Conservation (phyloP, 1,284 basidiomycete species). For the Uromyces viciae-fabae region DNA sequence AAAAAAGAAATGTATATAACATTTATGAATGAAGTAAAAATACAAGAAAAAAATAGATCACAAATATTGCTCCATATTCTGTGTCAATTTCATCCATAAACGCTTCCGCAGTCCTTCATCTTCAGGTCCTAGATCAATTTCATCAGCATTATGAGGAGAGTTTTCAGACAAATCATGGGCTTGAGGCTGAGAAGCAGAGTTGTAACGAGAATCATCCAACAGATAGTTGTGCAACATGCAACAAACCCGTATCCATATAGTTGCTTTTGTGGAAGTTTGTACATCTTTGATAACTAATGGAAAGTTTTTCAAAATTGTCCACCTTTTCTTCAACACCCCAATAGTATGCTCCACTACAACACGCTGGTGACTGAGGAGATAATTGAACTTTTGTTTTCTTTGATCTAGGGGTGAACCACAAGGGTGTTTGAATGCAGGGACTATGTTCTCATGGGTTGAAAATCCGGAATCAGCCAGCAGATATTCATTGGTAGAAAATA, state of each 20-base stretch:
- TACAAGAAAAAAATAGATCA: no score
- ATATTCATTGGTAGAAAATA: not conserved
- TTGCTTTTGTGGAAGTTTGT: not conserved
- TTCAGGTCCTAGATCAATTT: no score
- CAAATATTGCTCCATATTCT: no score
- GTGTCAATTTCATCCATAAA: no score
- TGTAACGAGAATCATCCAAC: no score
- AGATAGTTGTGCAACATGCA: not conserved
- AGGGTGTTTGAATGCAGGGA: conserved; percentile 6
- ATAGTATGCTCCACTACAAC: conserved; percentile 15
- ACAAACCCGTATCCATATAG: not conserved
- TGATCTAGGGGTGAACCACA: not conserved
- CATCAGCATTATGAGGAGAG: no score
- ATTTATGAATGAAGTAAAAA: no score
- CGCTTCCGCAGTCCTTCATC: no score
- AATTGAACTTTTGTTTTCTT: conserved; percentile 15
- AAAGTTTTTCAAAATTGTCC: not conserved
- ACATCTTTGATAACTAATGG: not conserved
- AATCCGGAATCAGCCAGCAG: conserved; percentile 24
- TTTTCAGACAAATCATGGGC: no score
- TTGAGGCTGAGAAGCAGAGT: no score
- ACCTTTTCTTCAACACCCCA: conserved; percentile 16
- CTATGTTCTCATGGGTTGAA: not conserved
- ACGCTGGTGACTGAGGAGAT: not conserved
- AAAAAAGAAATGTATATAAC: no score